These are phyloP conservation scores for Halophytophthora batemanensis DNA, from an alignment of 352 stramenopile species.

Conservation along the genomic window DNA sequence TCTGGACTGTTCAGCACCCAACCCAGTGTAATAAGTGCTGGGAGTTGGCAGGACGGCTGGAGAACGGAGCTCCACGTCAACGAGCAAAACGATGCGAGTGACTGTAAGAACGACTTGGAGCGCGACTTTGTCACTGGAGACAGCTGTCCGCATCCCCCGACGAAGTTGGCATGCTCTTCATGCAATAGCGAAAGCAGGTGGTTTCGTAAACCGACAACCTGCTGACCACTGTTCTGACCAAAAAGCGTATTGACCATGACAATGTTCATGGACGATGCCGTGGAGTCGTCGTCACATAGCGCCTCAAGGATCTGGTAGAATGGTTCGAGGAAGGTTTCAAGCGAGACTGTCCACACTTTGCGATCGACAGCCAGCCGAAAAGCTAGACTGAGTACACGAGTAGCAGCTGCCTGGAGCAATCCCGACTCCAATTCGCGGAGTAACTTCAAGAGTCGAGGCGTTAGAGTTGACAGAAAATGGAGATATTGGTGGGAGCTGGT, in stretches of 20 bases:
- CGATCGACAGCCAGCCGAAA: slow-evolving; percentile 21
- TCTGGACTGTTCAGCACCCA: slow-evolving; percentile 14
- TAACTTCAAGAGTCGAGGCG: slow-evolving; percentile 9
- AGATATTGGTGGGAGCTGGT: slow-evolving; percentile 22
- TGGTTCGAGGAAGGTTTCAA: slow-evolving; percentile 14
- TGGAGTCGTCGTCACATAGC: slow-evolving; percentile 7
- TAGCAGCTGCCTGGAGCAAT: slow-evolving; percentile 9
- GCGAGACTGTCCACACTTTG: slow-evolving; percentile 19
- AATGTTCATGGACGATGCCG: slow-evolving; percentile 6
- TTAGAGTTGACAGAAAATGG: slow-evolving; percentile 8
- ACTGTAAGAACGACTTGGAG: slow-evolving; percentile 21
- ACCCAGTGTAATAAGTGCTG: slow-evolving; percentile 12
- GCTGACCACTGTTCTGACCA: background rate
- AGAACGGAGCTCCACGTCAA: slow-evolving; percentile 17
- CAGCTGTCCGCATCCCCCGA: slow-evolving; percentile 14
- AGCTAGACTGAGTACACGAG: slow-evolving; percentile 17
- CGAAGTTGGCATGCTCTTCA: slow-evolving; percentile 19
- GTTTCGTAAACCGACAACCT: background rate
- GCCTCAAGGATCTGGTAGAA: slow-evolving; percentile 17
- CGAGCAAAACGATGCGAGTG: slow-evolving; percentile 19
- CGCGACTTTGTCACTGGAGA: slow-evolving; percentile 12
- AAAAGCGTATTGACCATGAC: slow-evolving; percentile 9
- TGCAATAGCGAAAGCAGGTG: slow-evolving; percentile 6
- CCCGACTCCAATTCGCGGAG: slow-evolving; percentile 7
- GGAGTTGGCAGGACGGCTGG: slow-evolving; percentile 18